Evolutionary conservation across 768 basidiomycete genomes (phyloP), one percentile per base, ranked within the genome.

Genomic region (Mycena crocata): DNA sequence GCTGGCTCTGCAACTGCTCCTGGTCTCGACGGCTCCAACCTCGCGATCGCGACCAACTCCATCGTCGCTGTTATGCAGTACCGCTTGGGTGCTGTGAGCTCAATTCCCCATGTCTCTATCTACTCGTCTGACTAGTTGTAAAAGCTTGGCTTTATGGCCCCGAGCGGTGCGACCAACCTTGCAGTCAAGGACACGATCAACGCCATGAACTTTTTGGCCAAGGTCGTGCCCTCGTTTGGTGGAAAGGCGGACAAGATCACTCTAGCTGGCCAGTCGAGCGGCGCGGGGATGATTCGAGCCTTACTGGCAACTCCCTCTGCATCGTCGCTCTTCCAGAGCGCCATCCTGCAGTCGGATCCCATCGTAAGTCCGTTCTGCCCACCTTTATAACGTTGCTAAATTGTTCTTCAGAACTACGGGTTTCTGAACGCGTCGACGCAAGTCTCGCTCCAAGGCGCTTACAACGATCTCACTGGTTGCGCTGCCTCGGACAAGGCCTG

Each of bases 31-130:
- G 94, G 93, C 2, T 90, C 92, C 9, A 86, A 84, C 5, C 86
- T 96, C 19, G 93, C 94, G 1, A 73, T 84, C 28, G 85, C 87
- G 1, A 91, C 91, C 8, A 83, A 88, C 50, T 90, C 93, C 7
- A 90, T 96, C 60, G 93, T 96, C 21, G 90, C 89, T 10, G 89
- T 93, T 19, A 81, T 94, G 30, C 94, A 96, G 75, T 95, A 96
- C 73, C 88, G 95, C 55, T 83, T 93, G n/a, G 94, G 92, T 48
- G 87, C 87, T 64, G 88, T 93, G 75, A 69, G 90, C 81, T 52
- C 35, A 26, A 45, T 62, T 64, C 17, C 21, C 30, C 44, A 21
- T 5, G 7, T 61, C 26, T 24, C 52, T 60, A 35, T 40, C 34
- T 30, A 21, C 45, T 19, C 58, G 42, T 31, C 66, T 64, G 24